Evolutionary conservation across 768 basidiomycete species (phyloP), one percentile per base, ranked within the genome.

Genomic region (Leccinum truebloodii): DNA sequence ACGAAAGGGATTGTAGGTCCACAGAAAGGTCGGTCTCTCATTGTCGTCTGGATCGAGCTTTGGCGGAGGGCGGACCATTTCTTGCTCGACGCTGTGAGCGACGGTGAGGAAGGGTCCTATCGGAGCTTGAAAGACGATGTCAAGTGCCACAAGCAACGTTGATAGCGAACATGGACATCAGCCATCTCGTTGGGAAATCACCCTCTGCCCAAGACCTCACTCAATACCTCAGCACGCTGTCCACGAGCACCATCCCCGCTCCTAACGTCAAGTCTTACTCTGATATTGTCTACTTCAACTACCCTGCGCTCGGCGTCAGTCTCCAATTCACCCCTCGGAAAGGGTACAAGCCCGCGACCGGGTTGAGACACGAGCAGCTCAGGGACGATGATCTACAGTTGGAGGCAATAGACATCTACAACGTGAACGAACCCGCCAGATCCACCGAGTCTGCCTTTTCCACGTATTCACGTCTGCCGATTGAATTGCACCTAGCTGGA

Each of bases 211-310:
- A 75, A 16, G 63, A 66, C 12, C 67, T 90, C 22, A 44, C 73
- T 6, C 68, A 73, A 10, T 84, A 81, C 61, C 75, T 90, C 58
- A 39, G 69, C 10, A 68, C 67, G 8, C 67, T 86, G 14, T 66
- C 74, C 12, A 48, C 73, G 12, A 62, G 61, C 20, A 52, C 61
- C 16, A 55, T 62, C 20, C 64, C 68, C 53, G 50, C 52, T 13
- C 87, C 91, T 34, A 83, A 91, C 65, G 76, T 94, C 73, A 94
- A 92, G 71, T 78, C 86, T 0, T 95, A 92, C 72, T 71, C 91
- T 30, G 93, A 97, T 72, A 83, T 83, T 8, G 86, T 94, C 64
- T 98, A 95, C 78, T 83, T 92, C 78, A 95, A 92, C 72, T 95
- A 93, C 77, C 82, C 81, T 68, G 34, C 80, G 1, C 80, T 95